These are phyloP conservation scores for Aureobasidium zeae DNA, from an alignment of 2,329 filamentous ascomycete species.

Conservation along the genomic window DNA sequence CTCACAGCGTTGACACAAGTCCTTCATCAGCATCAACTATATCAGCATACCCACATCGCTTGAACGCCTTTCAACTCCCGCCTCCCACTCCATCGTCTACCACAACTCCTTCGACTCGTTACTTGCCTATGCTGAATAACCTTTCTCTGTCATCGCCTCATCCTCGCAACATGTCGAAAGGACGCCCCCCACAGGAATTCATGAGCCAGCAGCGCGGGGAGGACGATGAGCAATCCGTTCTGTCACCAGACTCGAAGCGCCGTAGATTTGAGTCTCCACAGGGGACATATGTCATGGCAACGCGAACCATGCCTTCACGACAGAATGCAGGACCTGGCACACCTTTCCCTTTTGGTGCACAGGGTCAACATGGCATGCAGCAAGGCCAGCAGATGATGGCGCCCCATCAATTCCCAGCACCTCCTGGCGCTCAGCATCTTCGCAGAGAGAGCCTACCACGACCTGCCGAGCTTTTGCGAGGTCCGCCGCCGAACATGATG, in stretches of 20 bases:
- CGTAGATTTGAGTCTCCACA: constrained; percentile 48
- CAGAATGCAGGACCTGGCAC: constrained; percentile 29
- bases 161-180: constrained; percentile 17
- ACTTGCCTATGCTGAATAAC: constrained; percentile 28
- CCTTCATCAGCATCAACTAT: too few species aligned
- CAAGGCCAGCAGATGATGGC: constrained; percentile 35
- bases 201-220: constrained; percentile 20
- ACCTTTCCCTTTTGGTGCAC: constrained; percentile 28
- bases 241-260: constrained; percentile 51
- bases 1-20: constrained; percentile 12
- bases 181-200: constrained; percentile 8
- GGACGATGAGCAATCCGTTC: constrained; percentile 35
- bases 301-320: constrained; percentile 27
- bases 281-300: constrained; percentile 32
- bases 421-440: constrained; percentile 21
- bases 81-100: constrained; percentile 25
- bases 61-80: constrained; percentile 18
- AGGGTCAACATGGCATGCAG: background rate
- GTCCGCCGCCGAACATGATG: constrained; percentile 37
- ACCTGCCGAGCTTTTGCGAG: constrained; percentile 26
- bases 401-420: constrained; percentile 28
- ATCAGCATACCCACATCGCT: constrained; percentile 10
- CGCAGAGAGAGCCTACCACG: constrained; percentile 37
- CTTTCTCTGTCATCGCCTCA: constrained; percentile 30
- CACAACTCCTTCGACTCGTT: constrained; percentile 29